Base-by-base conservation (phyloP, 2,329 filamentous ascomycete genomes). In the Fusarium denticulatum region DNA sequence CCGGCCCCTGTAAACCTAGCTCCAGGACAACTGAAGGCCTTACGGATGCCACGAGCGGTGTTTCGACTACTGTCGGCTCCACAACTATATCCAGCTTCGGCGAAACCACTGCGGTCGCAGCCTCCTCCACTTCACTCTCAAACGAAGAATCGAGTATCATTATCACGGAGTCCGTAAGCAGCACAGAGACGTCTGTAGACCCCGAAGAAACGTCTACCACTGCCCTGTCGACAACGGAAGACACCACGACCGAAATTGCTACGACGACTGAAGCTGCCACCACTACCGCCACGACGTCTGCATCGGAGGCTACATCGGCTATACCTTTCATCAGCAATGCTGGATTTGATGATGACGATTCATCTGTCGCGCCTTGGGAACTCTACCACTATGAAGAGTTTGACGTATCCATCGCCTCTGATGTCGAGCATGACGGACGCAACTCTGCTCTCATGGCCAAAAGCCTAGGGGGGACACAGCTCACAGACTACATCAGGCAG, bases 401-500 rank as follows among this genome's bases (percentile, higher is more conserved):
- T 28, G 26, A 28, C 26, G 12, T 34, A 34, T 24, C 30, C 30
- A 9, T 34, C 12, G 30, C 11, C 30, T 50, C 22, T 7, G 30
- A 24, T 5, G 30, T 49, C 32, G 26, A 12, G 2, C 43, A 59
- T 26, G 43, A 59, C 1, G 56, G 56, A 15, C 30, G 7, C 6
- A 47, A 50, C 15, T 37, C 26, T 1, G 57, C 24, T 1, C 26
- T 22, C 26, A 16, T n/a, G 6, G 11, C 1, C 14, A 8, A 20
- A 28, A 8, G 28, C 28, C 28, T 28, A 28, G 14, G n/a, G 10
- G 4, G 3, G 3, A 49, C 2, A 7, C 14, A 0, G 1, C 1
- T 18, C 47, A 6, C 5, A 24, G 46, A 50, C 12, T 24, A 9
- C 16, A 15, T 50, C 6, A 26, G 20, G 3, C 43, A 50, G n/a